Evolutionary conservation across 177 flowering plant genomes (phyloP), one percentile per base, ranked within the genome.

Genomic region (Tripterygium wilfordii): DNA sequence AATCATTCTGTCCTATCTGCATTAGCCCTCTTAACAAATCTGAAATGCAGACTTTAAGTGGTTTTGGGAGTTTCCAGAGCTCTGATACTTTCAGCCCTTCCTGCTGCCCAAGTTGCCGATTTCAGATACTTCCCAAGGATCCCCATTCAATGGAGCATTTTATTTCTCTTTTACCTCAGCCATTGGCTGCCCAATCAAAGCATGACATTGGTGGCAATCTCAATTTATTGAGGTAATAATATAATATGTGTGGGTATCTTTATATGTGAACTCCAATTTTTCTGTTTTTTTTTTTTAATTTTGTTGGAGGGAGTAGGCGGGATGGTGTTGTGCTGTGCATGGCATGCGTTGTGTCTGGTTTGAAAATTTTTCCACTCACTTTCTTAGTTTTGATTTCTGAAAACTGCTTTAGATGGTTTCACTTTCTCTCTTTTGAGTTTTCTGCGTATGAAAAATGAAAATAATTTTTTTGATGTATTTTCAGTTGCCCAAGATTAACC

Each of bases 31-130:
- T 82, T 8, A 68, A 64, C 35, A 57, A 63, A 46, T 64, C 74
- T 33, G 66, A 73, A 21, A 12, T 56, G 42, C 41, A 53, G 54
- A 57, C 30, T 38, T 61, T 39, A 20, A 62, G 41, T 32, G 50
- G 46, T 54, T 41, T 53, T 38, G 63, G 22, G 25, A 64, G 26
- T 51, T 46, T 24, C 26, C 54, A 69, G 41, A 43, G 40, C 29
- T 29, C 55, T 43, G 60, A 58, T 30, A 15, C n/a, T 22, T 74
- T 83, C 61, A 57, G 49, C 20, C 62, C 65, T 31, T 51, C 65
- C 33, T 92, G 96, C 58, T 90, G 97, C 62, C 55, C 79, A 17
- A 88, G 97, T 54, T 92, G 96, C 69, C 79, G 55, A 54, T 92
- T 79, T 68, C 97, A 92, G 69, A 84, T 92, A 51, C 78, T 92